A percentile compares a stretch with the other conserved stretches of the same genome.
Evolutionary conservation across 768 basidiomycete species (phyloP).

Genomic region (Roridomyces roridus): DNA sequence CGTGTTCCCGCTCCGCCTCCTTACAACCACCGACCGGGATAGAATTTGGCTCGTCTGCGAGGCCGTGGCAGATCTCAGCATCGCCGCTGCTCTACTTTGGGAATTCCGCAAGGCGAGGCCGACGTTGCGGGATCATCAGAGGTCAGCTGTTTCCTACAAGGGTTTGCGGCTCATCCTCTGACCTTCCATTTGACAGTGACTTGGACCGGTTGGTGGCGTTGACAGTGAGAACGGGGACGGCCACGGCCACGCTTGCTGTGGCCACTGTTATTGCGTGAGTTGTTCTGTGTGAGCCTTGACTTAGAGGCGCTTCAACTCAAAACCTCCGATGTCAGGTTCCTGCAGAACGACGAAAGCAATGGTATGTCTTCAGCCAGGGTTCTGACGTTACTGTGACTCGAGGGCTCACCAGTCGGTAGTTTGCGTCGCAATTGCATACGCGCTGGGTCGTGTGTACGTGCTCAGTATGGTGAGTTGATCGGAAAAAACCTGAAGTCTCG

Average conservation of each 20-base stretch:
- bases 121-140: background rate
- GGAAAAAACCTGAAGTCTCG: no score
- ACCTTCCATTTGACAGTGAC: background rate
- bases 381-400: background rate
- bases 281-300: conserved; percentile 1
- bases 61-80: conserved; percentile 12
- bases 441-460: conserved; percentile 13
- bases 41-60: conserved; percentile 6
- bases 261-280: conserved; percentile 7
- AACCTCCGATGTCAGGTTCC: conserved; percentile 6
- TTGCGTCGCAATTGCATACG: conserved; percentile 7
- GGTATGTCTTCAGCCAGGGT: background rate
- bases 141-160: conserved; percentile 2
- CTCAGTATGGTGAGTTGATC: conserved; percentile 14
- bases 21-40: no score
- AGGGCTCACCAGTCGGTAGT: background rate
- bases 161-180: conserved; percentile 4
- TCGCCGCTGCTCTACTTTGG: conserved; percentile 10
- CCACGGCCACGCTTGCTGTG: conserved; percentile 8
- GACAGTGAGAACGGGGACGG: conserved; percentile 13
- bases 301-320: conserved; percentile 7
- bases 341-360: conserved; percentile 5
- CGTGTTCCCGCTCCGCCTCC: conserved; percentile 1
- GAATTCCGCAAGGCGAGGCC: conserved; percentile 8
- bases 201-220: conserved; percentile 8